Evolutionary conservation across 2,329 filamentous ascomycete species (phyloP).

Genomic region (Colletotrichum incanum): DNA sequence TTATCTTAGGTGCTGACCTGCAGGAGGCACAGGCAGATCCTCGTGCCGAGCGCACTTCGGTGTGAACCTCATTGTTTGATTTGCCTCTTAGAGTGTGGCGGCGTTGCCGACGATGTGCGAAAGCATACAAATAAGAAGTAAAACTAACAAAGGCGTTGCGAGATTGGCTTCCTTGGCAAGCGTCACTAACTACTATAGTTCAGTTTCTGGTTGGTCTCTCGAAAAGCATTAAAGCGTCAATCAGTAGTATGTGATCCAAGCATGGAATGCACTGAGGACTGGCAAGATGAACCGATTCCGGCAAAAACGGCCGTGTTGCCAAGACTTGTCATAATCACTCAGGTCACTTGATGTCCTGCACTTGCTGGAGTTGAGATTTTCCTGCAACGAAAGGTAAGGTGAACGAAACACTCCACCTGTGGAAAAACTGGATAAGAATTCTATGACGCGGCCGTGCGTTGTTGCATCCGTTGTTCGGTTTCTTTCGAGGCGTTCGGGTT

Average conservation of each 20-base stretch:
- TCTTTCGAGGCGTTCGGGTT: conserved; percentile 6
- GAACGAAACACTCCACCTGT: not conserved
- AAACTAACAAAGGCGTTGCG: not conserved
- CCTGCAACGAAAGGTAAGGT: not conserved
- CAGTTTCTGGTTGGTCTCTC: too few species aligned
- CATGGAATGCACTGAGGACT: not conserved
- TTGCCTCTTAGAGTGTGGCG: not conserved
- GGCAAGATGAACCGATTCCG: not conserved
- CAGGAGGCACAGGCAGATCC: conserved; percentile 1
- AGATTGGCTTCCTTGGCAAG: conserved; percentile 32
- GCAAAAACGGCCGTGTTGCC: not conserved
- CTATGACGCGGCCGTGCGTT: conserved; percentile 30
- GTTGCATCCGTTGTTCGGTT: conserved; percentile 26
- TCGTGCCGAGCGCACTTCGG: not conserved
- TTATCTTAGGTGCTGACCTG: not conserved
- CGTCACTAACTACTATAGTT: conserved; percentile 1
- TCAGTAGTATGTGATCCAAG: not conserved
- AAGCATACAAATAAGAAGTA: not conserved
- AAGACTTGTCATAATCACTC: not conserved
- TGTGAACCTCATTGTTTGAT: not conserved
- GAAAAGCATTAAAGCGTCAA: not conserved
- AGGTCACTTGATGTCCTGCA: not conserved
- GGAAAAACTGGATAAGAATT: not conserved
- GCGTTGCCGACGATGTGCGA: not conserved
- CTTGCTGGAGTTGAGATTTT: not conserved